Percentiles rank a stretch among this genome's conserved stretches.
phyloP scores from a whole-genome alignment of 192 early-diverging fungal genomes.

The Entomortierella beljakovae region DNA sequence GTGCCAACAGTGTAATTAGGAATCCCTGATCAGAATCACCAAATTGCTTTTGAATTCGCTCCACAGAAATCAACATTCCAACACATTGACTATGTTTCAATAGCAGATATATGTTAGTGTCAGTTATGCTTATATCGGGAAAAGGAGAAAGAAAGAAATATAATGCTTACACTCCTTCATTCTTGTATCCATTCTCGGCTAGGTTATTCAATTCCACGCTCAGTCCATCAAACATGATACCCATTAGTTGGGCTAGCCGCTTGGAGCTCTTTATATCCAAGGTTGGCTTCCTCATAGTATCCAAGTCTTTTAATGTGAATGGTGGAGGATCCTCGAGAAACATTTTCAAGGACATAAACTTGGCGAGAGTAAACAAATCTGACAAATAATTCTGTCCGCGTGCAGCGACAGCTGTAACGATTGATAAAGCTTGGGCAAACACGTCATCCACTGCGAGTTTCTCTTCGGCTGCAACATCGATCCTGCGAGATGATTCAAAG shows the following conservation, averaged over 20 bases:
- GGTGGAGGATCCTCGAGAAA: constrained; percentile 55
- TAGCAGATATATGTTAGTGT: background rate
- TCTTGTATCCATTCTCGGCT: constrained; percentile 81
- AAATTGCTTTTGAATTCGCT: constrained; percentile 75
- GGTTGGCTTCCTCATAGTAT: constrained; percentile 62
- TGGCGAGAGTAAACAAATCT: constrained; percentile 82
- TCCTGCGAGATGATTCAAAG: constrained; percentile 34
- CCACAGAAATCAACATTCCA: constrained; percentile 87
- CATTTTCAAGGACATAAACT: constrained; percentile 61
- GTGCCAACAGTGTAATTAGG: constrained; percentile 72
- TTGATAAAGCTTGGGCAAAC: constrained; percentile 69
- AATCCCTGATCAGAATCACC: constrained; percentile 80
- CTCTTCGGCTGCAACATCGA: constrained; percentile 58
- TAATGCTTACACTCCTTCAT: constrained; percentile 71
- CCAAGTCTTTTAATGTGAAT: constrained; percentile 54
- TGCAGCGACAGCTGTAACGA: constrained; percentile 75
- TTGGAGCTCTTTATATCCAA: constrained; percentile 80
- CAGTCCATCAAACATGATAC: constrained; percentile 81
- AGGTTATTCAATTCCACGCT: constrained; percentile 77
- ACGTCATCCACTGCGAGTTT: constrained; percentile 60
- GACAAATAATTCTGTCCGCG: constrained; percentile 93
- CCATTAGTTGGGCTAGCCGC: constrained; percentile 71
- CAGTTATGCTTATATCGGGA: background rate
- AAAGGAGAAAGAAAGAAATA: background rate
- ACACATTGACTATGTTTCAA: constrained; percentile 64